These are phyloP conservation scores for Cydonia oblonga DNA, from an alignment of 331 rosid genomes.

Conservation along the genomic window DNA sequence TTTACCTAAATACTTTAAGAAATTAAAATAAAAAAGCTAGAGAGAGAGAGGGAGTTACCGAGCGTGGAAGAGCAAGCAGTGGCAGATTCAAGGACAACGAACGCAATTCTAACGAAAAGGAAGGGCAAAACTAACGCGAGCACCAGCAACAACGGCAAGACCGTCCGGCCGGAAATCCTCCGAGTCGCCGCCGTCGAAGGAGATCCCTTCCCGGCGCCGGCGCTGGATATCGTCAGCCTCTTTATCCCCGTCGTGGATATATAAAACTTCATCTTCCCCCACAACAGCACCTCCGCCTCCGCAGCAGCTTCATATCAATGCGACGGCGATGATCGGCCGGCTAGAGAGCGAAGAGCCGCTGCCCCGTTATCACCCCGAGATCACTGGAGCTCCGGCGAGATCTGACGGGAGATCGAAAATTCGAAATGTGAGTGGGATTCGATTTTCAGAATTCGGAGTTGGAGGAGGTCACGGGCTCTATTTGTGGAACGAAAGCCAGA, in stretches of 20 bases:
- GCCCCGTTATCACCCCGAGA: neutral
- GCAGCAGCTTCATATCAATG: constrained; percentile 27
- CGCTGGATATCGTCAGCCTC: constrained; percentile 49
- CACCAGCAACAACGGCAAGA: constrained; percentile 43
- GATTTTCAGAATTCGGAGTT: neutral
- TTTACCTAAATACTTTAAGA: neutral
- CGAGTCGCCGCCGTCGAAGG: constrained; percentile 19
- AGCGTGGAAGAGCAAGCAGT: constrained; percentile 46
- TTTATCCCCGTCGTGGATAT: constrained; percentile 70
- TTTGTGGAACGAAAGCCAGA: neutral
- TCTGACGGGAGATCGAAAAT: constrained; percentile 15
- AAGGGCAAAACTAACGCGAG: constrained; percentile 59
- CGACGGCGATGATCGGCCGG: neutral
- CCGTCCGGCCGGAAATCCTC: constrained; percentile 38
- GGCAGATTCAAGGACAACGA: constrained; percentile 70
- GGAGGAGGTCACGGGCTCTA: neutral
- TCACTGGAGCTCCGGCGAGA: constrained; percentile 9
- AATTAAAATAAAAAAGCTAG: neutral
- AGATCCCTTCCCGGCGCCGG: constrained; percentile 35
- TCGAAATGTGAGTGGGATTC: neutral
- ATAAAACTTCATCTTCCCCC: constrained; percentile 57
- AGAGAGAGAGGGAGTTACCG: constrained; percentile 25
- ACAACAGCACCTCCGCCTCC: neutral
- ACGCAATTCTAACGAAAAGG: constrained; percentile 54
- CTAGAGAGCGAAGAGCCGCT: neutral